phyloP scores from a whole-genome alignment of 2,329 filamentous ascomycete species.

The Apiospora malaysiana region DNA sequence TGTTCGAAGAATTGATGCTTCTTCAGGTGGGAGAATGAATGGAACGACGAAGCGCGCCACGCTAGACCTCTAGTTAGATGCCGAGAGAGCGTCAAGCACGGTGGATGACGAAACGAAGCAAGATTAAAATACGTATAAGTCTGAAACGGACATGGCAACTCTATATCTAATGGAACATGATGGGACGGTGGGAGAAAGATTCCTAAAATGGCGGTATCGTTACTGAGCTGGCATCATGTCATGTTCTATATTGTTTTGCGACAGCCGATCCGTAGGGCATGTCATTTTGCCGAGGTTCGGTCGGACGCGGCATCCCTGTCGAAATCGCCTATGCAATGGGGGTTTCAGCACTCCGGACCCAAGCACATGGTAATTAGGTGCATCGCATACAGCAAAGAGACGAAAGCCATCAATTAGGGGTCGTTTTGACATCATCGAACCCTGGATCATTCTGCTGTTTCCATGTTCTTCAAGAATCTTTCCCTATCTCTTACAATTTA shows the following conservation, averaged over 20 bases:
- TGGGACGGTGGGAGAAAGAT: neutral
- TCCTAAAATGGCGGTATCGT: neutral
- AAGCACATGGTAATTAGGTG: conserved; percentile 1
- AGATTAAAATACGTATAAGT: neutral
- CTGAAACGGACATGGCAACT: neutral
- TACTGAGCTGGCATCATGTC: neutral
- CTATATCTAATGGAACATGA: neutral
- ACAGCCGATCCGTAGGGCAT: conserved; percentile 5
- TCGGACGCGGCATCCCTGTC: conserved; percentile 15
- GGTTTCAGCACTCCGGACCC: conserved; percentile 7
- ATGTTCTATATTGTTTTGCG: neutral
- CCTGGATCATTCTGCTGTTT: neutral
- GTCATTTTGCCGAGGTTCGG: conserved; percentile 16
- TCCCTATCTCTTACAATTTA: neutral
- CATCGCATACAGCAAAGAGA: neutral
- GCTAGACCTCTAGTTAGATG: neutral
- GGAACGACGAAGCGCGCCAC: neutral
- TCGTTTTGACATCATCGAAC: neutral
- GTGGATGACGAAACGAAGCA: neutral
- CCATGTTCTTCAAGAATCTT: neutral
- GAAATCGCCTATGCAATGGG: neutral
- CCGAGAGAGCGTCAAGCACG: neutral
- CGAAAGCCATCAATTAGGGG: neutral
- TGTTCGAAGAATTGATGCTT: neutral
- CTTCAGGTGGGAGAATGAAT: neutral